Evolutionary conservation across 345 rosid genomes (phyloP), one percentile per base, ranked within the genome.

Genomic region (Citrus inodora): DNA sequence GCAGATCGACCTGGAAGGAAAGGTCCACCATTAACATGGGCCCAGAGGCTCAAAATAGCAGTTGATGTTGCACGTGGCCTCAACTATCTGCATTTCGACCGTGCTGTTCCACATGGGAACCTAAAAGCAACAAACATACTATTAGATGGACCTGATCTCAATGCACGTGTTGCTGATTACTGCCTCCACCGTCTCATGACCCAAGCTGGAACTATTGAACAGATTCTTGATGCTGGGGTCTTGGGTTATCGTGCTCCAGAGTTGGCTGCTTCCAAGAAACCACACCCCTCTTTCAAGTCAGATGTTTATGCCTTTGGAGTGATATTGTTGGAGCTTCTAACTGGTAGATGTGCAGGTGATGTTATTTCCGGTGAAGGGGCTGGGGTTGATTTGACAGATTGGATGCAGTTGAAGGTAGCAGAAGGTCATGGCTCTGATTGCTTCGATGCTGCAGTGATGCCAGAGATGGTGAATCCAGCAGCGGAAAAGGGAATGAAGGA

Each of bases 1-100:
- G 71, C 83, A 96, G 99, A 96, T 85, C 95, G 98, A 42, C 99
- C 99, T 0, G 98, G 97, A 82, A 88, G 95, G 84, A 92, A 86
- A 86, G 99, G 97, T 1, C 95, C 93, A 1, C 95, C 97, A 6
- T 82, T 96, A 69, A 69, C 87, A 5, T 96, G 99, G 99, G 79
- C 68, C 22, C 98, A 93, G 79, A 90, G 97, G 87, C 89, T 96
- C 51, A 96, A 90, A 86, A 85, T 94, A 28, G 93, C 97, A 1
- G 99, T 96, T 38, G 99, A 96, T 64, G 90, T 94, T n/a, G 98
- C 99, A 46, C 99, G 99, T 73, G 98, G 99, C 84, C 92, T 96
- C 72, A 96, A 96, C 86, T 96, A 96, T 68, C 98, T 96, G 84
- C 99, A 96, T 85, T 92, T 96, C 2, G 99, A 96, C 76, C 92